phyloP scores from a whole-genome alignment of 192 early-diverging fungal genomes.

The Coemansia sp. region DNA sequence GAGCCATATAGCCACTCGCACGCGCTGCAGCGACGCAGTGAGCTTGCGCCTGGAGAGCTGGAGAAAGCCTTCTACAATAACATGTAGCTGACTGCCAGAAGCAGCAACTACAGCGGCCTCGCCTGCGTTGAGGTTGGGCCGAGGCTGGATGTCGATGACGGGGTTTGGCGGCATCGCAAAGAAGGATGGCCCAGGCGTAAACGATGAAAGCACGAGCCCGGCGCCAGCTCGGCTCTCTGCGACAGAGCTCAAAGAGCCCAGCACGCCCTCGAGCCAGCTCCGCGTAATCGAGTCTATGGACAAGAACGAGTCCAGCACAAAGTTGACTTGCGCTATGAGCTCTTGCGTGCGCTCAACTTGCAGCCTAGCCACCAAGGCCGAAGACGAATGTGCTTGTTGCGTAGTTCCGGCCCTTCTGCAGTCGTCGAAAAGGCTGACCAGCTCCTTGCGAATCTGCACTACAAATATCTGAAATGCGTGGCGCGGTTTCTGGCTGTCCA shows the following conservation, averaged over 20 bases:
- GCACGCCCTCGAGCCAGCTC: constrained; percentile 24
- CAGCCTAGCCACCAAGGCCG: constrained; percentile 3
- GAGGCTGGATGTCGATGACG: constrained; percentile 32
- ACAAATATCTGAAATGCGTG: constrained; percentile 32
- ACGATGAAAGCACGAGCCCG: not conserved
- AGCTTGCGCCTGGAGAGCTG: constrained; percentile 13
- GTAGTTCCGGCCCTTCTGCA: constrained; percentile 3
- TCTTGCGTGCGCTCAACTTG: constrained; percentile 10
- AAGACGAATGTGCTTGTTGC: constrained; percentile 8
- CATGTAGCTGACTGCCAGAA: constrained; percentile 46
- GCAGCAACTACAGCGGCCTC: constrained; percentile 19
- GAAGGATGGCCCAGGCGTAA: constrained; percentile 35
- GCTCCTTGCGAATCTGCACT: constrained; percentile 37
- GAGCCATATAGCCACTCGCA: constrained; percentile 41
- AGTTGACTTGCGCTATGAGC: constrained; percentile 16
- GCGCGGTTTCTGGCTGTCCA: constrained; percentile 18
- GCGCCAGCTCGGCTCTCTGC: not conserved
- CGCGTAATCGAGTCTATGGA: constrained; percentile 18
- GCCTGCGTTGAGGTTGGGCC: constrained; percentile 24
- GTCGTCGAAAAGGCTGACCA: constrained; percentile 14
- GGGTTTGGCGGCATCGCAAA: constrained; percentile 29
- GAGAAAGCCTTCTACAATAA: constrained; percentile 48
- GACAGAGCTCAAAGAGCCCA: not conserved
- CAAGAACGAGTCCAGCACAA: constrained; percentile 12
- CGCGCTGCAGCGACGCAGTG: not conserved